Base-by-base conservation (phyloP, 768 basidiomycete species). In the Mycena haematopus region DNA sequence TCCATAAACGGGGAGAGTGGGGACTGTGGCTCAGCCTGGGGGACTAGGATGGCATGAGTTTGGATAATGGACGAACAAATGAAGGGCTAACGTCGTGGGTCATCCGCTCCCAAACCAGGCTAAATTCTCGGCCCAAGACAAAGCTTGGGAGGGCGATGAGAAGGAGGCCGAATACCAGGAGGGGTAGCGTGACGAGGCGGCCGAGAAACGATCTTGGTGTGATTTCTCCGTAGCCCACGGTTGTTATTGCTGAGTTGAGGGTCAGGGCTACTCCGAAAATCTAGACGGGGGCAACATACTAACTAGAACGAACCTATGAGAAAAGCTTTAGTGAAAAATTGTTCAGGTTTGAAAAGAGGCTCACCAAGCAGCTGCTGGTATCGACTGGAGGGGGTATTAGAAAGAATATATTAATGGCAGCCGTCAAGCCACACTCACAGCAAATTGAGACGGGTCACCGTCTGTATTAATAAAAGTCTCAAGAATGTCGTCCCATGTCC, bases 191-290 rank as follows among this genome's bases (percentile, higher is more conserved):
- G 67, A 96, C 79, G 36, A 96, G 78, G 2, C 93, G 88, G 0
- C 95, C 95, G n/a, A 96, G 80, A 74, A 91, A 88, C 1, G 93
- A 93, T 14, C 91, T 85, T 0, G 95, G 95, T 0, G 92, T 93
- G 56, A 95, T 92, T 74, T 96, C 95, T 38, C 95, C 95, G 68
- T 95, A 96, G 14, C 95, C 93, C 1, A 94, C 92, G 0, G 94
- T 95, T 2, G 90, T 91, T 65, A 95, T 95, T 0, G 94, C 89
- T 91, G 62, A 17, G n/a, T 42, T 40, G 29, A 53, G n/a, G 38
- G 52, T 65, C 14, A 63, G 67, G 49, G 54, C 25, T 13, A 29
- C 10, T 53, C 31, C 15, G 38, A 50, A 14, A 17, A n/a, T 21
- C 9, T 40, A 9, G 31, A 38, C 7, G 40, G 45, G 9, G 35